Conservation (phyloP, 305 asterid species). For the Andrographis paniculata region DNA sequence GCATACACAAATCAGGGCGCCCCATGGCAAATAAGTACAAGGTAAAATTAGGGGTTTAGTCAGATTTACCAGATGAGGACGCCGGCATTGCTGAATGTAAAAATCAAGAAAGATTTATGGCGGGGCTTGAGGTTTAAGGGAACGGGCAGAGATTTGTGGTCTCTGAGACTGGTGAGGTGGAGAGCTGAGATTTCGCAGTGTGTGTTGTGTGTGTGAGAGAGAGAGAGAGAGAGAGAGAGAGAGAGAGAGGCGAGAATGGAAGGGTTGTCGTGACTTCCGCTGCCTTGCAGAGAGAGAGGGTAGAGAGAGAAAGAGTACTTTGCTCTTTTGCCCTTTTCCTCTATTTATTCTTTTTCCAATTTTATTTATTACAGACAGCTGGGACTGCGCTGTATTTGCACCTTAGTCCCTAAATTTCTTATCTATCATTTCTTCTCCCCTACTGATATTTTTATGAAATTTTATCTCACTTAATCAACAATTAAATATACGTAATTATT, state of each 20-base stretch:
- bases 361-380: no score
- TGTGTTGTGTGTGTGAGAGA: conserved; percentile 31
- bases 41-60: conserved; percentile 22
- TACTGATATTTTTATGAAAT: no score
- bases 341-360: no score
- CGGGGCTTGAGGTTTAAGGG: conserved; percentile 34
- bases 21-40: conserved; percentile 11
- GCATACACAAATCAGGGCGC: not conserved
- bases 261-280: no score
- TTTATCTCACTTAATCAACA: no score
- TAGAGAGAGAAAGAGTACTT: no score
- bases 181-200: conserved; percentile 36
- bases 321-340: no score
- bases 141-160: conserved; percentile 50
- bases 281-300: conserved; percentile 24
- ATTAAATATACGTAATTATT: no score
- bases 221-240: conserved; percentile 25
- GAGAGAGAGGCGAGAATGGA: conserved; percentile 16
- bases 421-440: no score
- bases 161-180: conserved; percentile 55
- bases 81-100: conserved; percentile 67
- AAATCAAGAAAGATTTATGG: conserved; percentile 35
- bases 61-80: conserved; percentile 66
- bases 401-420: no score
- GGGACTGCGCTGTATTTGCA: no score